Evolutionary conservation across 345 rosid genomes (phyloP).

Genomic region (rapeseed (Brassica napus)): Da-Ae NC_063435.1:2058501-2059000

Average conservation of each 20-base stretch:
- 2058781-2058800: constrained; percentile 24
- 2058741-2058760: constrained; percentile 6
- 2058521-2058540: constrained; percentile 99
- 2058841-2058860: constrained; percentile 93
- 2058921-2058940: background rate
- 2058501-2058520: constrained; percentile 90
- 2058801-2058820: constrained; percentile 97
- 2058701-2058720: constrained; percentile 21
- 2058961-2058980: background rate
- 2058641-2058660: background rate
- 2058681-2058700: background rate
- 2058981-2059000: constrained; percentile 4
- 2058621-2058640: background rate
- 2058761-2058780: constrained; percentile 9
- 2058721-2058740: background rate
- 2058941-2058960: constrained; percentile 1
- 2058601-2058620: constrained; percentile 51
- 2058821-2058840: constrained; percentile 97
- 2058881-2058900: constrained; percentile 98
- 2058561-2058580: constrained; percentile 99
- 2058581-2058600: constrained; percentile 99
- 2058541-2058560: constrained; percentile 90
- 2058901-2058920: constrained; percentile 67
- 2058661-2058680: constrained; percentile 11
- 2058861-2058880: constrained; percentile 98